Base-by-base conservation (phyloP, 1,284 basidiomycete genomes). In the Hymenochaete sp. region DNA sequence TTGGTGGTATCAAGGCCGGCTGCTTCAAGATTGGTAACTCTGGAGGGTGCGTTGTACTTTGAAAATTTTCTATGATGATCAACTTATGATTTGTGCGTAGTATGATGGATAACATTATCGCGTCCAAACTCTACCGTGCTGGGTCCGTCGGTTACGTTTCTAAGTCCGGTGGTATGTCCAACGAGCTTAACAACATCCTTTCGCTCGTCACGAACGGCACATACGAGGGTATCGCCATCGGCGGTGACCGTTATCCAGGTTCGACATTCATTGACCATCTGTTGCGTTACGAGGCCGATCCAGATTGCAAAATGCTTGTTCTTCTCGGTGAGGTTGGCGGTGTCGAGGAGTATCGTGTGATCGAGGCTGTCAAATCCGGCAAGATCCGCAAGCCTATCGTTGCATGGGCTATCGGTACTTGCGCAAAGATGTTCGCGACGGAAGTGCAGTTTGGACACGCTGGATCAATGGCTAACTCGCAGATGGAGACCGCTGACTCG, bases 61-160 rank as follows among this genome's bases (percentile, higher is more conserved):
- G 44, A n/a, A n/a, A n/a, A n/a, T n/a, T n/a, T n/a, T n/a, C n/a
- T n/a, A n/a, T n/a, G n/a, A n/a, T n/a, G n/a, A n/a, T n/a, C n/a
- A n/a, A 19, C 25, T 35, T 7, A 45, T 49, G 60, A 32, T 59
- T 28, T 9, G 32, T 19, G 24, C 43, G 0, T 55, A 82, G 88
- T 63, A 98, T 98, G 95, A 98, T 98, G 93, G 96, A 98, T 75
- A 98, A 98, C 75, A 95, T 98, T 70, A 93, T 98, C 59, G 72
- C 93, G 11, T 97, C 93, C 55, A 98, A 98, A 77, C 88, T 98
- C 54, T 98, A 98, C 81, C 91, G 93, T 60, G 72, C 93, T 38
- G 96, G 95, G 51, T 93, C 93, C 18, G 90, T 98, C 58, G 95
- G 92, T 61, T 98, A 98, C 69, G 95, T 98, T 63, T 97, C 92